Percentiles rank a stretch among this genome's conserved stretches.
phyloP scores from a whole-genome alignment of 768 basidiomycete genomes.

The Phlegmacium glaucopus region DNA sequence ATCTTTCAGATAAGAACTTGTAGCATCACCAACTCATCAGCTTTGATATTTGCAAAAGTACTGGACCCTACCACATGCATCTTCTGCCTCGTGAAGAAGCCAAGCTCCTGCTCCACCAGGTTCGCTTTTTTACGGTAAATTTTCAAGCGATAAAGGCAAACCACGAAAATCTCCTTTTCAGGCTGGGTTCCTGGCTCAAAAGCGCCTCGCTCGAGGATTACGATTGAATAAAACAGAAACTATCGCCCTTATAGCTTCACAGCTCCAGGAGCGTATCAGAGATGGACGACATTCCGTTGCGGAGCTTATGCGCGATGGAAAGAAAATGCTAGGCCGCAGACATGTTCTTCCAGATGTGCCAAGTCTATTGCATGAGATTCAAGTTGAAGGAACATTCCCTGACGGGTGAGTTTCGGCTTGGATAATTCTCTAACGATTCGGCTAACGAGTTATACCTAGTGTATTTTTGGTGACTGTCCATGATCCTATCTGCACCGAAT shows the following conservation, averaged over 20 bases:
- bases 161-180: constrained; percentile 22
- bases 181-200: constrained; percentile 89
- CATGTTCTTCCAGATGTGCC: constrained; percentile 88
- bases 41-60: too few species aligned
- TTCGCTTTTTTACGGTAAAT: constrained; percentile 12
- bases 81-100: constrained; percentile 73
- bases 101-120: constrained; percentile 74
- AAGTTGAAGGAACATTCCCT: constrained; percentile 89
- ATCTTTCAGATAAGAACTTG: too few species aligned
- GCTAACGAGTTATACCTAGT: constrained; percentile 28
- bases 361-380: constrained; percentile 75
- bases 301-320: constrained; percentile 92
- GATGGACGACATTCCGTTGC: constrained; percentile 87
- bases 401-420: constrained; percentile 59
- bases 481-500: constrained; percentile 85
- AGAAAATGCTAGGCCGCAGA: constrained; percentile 78
- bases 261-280: constrained; percentile 89
- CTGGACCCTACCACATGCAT: constrained; percentile 45
- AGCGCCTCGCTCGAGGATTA: constrained; percentile 91
- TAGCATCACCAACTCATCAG: too few species aligned
- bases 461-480: constrained; percentile 98
- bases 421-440: neutral
- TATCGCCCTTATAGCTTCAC: constrained; percentile 84
- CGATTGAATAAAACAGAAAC: constrained; percentile 87
- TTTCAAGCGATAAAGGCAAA: neutral